Percentiles rank a stretch among this genome's conserved stretches.
Evolutionary conservation across 345 rosid species (phyloP).

Genomic region (Tarenaya hassleriana): DNA sequence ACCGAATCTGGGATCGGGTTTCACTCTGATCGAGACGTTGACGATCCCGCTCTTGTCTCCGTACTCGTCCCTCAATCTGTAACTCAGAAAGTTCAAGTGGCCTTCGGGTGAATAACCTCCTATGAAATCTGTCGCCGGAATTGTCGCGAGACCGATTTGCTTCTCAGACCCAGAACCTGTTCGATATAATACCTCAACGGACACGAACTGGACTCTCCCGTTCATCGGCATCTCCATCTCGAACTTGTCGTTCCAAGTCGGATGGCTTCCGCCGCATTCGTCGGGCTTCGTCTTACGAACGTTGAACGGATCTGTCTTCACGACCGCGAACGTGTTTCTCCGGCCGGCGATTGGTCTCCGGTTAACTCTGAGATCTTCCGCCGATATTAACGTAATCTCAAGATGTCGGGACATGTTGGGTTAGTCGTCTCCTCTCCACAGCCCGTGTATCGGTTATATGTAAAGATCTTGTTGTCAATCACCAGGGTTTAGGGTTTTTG

Average conservation of each 20-base stretch:
- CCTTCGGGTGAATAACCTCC: conserved; percentile 44
- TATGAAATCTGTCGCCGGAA: conserved; percentile 54
- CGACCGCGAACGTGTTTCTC: conserved; percentile 32
- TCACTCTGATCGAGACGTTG: conserved; percentile 53
- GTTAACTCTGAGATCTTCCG: conserved; percentile 42
- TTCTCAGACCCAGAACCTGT: conserved; percentile 24
- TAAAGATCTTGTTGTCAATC: no score
- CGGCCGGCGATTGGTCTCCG: conserved; percentile 30
- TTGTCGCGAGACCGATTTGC: conserved; percentile 34
- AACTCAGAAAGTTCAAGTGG: conserved; percentile 62
- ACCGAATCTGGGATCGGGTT: conserved; percentile 1
- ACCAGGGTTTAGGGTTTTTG: no score
- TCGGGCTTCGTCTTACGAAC: conserved; percentile 19
- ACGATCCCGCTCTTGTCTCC: conserved; percentile 50
- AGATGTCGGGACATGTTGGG: conserved; percentile 21
- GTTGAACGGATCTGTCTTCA: conserved; percentile 24
- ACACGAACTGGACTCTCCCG: conserved; percentile 26
- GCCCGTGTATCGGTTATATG: no score
- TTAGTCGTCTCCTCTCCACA: conserved; percentile 17
- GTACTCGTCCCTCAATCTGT: conserved; percentile 44
- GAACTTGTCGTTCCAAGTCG: conserved; percentile 53
- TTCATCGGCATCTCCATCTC: conserved; percentile 35
- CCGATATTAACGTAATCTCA: conserved; percentile 51
- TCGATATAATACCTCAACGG: conserved; percentile 38
- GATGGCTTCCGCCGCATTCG: conserved; percentile 37